These are phyloP conservation scores for Abrus precatorius DNA, from an alignment of 306 rosid genomes.

Conservation along the genomic window DNA sequence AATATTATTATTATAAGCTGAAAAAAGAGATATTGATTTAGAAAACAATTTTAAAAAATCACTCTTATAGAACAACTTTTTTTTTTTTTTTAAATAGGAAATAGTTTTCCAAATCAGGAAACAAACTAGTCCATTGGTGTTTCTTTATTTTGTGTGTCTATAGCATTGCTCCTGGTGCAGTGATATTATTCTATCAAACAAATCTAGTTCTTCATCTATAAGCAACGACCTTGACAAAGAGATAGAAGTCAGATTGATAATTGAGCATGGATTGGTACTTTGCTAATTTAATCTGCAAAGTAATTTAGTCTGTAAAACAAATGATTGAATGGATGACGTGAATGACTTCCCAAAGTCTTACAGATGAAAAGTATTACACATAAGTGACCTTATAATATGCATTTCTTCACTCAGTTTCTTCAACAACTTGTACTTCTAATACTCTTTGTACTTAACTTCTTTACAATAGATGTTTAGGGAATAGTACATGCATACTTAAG, in stretches of 20 bases:
- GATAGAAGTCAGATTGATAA: neutral
- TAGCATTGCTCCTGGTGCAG: neutral
- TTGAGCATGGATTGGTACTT: neutral
- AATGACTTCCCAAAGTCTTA: neutral
- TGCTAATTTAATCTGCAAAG: neutral
- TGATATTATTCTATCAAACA: conserved; percentile 2
- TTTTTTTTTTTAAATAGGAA: too few relatives aligned
- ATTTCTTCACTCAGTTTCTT: neutral
- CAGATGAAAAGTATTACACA: neutral
- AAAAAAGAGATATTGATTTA: too few relatives aligned
- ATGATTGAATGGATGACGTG: neutral
- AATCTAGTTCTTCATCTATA: neutral
- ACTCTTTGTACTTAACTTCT: neutral
- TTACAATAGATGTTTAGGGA: neutral
- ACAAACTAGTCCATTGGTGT: too few relatives aligned
- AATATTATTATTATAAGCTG: too few relatives aligned
- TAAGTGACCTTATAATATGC: too few relatives aligned
- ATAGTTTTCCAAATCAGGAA: too few relatives aligned
- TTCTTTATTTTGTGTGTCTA: too few relatives aligned
- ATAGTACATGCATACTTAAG: neutral
- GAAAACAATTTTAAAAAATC: too few relatives aligned
- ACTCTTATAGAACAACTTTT: too few relatives aligned
- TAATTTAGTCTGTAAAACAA: neutral
- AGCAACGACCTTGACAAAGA: neutral
- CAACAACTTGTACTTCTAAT: neutral